These are phyloP conservation scores for Falciphora oryzae DNA, from an alignment of 2,329 filamentous ascomycete genomes.

Conservation along the genomic window DNA sequence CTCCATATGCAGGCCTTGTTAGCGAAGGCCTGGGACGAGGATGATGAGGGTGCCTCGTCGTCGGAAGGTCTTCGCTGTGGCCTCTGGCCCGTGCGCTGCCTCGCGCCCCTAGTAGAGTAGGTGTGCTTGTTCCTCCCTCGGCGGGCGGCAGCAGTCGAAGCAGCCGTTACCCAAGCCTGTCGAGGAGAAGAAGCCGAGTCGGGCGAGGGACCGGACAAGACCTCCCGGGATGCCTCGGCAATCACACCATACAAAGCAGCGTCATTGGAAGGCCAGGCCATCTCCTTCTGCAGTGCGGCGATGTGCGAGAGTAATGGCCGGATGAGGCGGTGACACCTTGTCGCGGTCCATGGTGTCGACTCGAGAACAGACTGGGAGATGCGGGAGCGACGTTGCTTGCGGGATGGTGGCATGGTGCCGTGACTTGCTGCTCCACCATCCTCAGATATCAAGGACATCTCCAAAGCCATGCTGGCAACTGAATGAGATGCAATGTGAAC, in stretches of 20 bases:
- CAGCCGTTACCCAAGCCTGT: not conserved
- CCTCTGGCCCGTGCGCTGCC: not conserved
- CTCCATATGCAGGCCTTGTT: constrained; percentile 9
- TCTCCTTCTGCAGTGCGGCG: constrained; percentile 31
- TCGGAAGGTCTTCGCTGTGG: not conserved
- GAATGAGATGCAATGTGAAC: not conserved
- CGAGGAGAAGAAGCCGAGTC: not conserved
- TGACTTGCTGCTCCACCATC: not conserved
- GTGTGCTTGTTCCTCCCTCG: constrained; percentile 13
- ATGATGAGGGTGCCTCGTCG: constrained; percentile 10
- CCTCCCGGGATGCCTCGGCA: not conserved
- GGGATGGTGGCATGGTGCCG: not conserved
- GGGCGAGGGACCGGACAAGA: not conserved
- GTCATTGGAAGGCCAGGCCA: constrained; percentile 9
- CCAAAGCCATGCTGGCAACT: not conserved
- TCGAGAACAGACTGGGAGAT: not conserved
- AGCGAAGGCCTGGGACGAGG: constrained; percentile 13
- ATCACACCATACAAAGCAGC: not conserved
- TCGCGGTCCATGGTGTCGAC: constrained; percentile 37
- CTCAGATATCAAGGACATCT: not conserved
- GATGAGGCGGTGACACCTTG: constrained; percentile 40
- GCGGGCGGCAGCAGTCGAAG: not conserved
- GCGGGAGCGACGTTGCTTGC: not conserved
- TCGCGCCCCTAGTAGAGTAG: constrained; percentile 17
- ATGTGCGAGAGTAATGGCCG: constrained; percentile 40